Base-by-base conservation (phyloP, 208 protist species). In the Acanthamoeba comandoni region DNA sequence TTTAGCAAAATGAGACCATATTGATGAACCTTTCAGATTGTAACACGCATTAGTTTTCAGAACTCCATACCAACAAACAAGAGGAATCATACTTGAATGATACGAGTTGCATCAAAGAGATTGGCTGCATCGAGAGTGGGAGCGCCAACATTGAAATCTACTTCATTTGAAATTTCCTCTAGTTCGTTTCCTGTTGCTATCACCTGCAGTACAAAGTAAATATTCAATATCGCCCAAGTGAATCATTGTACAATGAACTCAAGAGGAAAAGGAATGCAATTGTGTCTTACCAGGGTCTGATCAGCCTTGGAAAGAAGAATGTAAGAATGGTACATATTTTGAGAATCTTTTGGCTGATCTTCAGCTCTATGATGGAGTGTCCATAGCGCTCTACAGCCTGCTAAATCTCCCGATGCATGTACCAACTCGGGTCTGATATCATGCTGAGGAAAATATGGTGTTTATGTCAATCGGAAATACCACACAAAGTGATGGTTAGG, bases 121-220 rank as follows among this genome's bases (percentile, higher is more conserved):
- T 87, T 87, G 55, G 57, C 79, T 8, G 58, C 79, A 11, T 64
- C 79, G 9, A 87, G 13, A 17, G 79, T 87, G 26, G 79, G 79
- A 17, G 57, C 79, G 4, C 39, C 79, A 31, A 87, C 79, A 60
- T 87, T 87, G 57, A 87, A 64, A 26, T 87, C 79, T 0, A 49
- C 53, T 19, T 57, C 58, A 60, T 87, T 87, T 11, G 79, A 87
- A 31, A 87, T 79, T 48, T 87, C 79, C 13, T 87, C 55, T 31
- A 87, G 19, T 19, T 49, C 57, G 8, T 87, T 60, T 1, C 79
- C 79, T 29, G 22, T 65, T 7, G 79, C 55, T 15, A 87, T 52
- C 13, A 82, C 48, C 49, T 82, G 31, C 24, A 17, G n/a, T 58
- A 17, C 29, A 19, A 52, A 0, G 70, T 53, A 39, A 70, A 24